Conservation (phyloP, 164 flowering plant species). For the Tetrastigma voinierianum region DNA sequence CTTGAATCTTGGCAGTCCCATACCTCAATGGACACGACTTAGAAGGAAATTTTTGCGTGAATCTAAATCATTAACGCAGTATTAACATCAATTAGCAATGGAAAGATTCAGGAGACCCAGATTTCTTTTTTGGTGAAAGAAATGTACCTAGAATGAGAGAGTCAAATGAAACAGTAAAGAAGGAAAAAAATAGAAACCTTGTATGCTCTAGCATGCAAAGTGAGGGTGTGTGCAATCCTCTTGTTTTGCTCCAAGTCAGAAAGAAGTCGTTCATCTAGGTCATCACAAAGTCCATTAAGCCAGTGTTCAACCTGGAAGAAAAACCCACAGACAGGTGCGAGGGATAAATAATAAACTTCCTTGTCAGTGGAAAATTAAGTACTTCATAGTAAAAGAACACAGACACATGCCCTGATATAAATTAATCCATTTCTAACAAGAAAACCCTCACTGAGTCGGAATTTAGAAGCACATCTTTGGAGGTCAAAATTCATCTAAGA, state of each 20-base stretch:
- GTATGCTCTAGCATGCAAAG: conserved; percentile 76
- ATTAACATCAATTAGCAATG: conserved; percentile 11
- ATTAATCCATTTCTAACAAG: not conserved
- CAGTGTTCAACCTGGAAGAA: conserved; percentile 70
- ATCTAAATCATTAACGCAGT: conserved; percentile 52
- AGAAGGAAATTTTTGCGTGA: conserved; percentile 80
- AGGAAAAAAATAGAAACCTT: conserved; percentile 42
- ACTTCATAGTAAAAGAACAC: not conserved
- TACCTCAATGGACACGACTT: conserved; percentile 89
- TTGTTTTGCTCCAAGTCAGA: conserved; percentile 76
- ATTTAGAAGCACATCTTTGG: not conserved
- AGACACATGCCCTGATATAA: not conserved
- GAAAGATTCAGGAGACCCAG: not conserved
- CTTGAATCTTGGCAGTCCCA: conserved; percentile 79
- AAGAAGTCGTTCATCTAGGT: conserved; percentile 77
- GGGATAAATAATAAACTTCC: not conserved
- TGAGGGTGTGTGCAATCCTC: conserved; percentile 79
- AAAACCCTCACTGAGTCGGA: not conserved
- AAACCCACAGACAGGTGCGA: conserved; percentile 3
- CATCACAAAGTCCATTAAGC: conserved; percentile 89
- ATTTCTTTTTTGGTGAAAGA: conserved; percentile 2
- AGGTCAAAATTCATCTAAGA: not conserved
- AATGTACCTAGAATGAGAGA: not conserved
- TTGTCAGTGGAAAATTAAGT: not conserved
- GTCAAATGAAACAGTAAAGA: not conserved